Conservation (phyloP, 257 asterid species). For the Primulina tabacum region DNA sequence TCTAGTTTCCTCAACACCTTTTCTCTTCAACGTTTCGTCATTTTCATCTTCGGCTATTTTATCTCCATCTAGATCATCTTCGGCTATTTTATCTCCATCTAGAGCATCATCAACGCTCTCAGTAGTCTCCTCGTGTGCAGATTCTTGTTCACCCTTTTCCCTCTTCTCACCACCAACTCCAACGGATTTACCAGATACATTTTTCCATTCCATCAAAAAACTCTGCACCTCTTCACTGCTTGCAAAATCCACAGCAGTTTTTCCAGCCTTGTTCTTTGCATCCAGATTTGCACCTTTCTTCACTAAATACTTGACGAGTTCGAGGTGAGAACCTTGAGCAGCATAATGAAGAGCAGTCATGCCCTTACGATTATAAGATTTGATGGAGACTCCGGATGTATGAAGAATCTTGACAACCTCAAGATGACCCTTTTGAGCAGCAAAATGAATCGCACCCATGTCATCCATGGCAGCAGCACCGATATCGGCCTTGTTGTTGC, state of each 20-base stretch:
- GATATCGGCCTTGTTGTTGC: slow-evolving; percentile 85
- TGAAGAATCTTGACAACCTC: slow-evolving; percentile 65
- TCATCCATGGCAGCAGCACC: slow-evolving; percentile 99
- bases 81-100: not conserved
- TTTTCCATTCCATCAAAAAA: slow-evolving; percentile 39
- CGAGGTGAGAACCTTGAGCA: slow-evolving; percentile 77
- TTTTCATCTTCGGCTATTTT: slow-evolving; percentile 29
- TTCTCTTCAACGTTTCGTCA: slow-evolving; percentile 46
- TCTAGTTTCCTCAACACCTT: slow-evolving; percentile 27
- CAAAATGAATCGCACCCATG: slow-evolving; percentile 97
- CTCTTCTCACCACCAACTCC: slow-evolving; percentile 32
- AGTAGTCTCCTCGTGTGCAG: slow-evolving; percentile 28
- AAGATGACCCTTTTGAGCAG: slow-evolving; percentile 89
- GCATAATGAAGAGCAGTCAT: slow-evolving; percentile 95
- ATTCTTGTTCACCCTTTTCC: slow-evolving; percentile 25
- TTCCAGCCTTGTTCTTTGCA: slow-evolving; percentile 78
- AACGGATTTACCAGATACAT: slow-evolving; percentile 32
- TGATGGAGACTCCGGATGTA: slow-evolving; percentile 60
- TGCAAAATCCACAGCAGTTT: slow-evolving; percentile 68
- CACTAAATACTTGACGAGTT: slow-evolving; percentile 69
- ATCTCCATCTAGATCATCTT: slow-evolving; percentile 10
- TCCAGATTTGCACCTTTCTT: slow-evolving; percentile 68
- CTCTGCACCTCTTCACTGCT: slow-evolving; percentile 58
- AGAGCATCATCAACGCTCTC: slow-evolving; percentile 30
- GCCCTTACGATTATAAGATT: slow-evolving; percentile 75